Evolutionary conservation across 1,139 yeast species (phyloP), one percentile per base, ranked within the genome.

Genomic region (Pichia inconspicua): DNA sequence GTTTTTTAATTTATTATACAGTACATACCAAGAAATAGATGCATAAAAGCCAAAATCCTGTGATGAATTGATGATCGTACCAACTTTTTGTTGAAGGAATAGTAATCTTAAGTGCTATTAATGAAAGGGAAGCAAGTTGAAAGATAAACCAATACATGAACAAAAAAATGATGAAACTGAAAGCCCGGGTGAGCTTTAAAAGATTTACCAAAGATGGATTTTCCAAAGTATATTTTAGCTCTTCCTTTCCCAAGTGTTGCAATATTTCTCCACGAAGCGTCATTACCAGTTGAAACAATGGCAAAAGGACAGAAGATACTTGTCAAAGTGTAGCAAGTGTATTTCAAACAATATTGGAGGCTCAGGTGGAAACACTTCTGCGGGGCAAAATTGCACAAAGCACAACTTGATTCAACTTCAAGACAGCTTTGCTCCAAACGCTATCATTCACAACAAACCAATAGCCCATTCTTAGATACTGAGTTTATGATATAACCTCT

Each of bases 31-130:
- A 40, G 12, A 60, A 52, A 37, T 60, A 61, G 37, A 61, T 48
- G 28, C 63, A 60, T 12, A 61, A 52, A 4, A 60, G 57, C 65
- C 65, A 61, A 45, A 61, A 61, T 14, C 63, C 63, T 17, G 56
- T 48, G 2, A 58, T 53, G 50, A 53, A 53, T 40, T 54, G 54
- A 11, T 43, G 44, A 19, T 60, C 56, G 46, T 53, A 56, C 3
- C 47, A 42, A 8, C 38, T 43, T 34, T 55, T 47, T 5, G 59
- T 54, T 14, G 58, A 52, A 1, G 62, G 63, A 25, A 58, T 48
- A 25, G 53, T 27, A 17, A 54, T 37, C 28, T 52, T 57, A 14
- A 58, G 44, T 6, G 53, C 50, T 15, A 49, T 43, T 7, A 60
- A 49, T 2, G 48, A 40, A 5, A 49, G 25, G 1, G 50, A 48